Evolutionary conservation across 768 basidiomycete genomes (phyloP).

Genomic region (Candolleomyces aberdarensis): DNA sequence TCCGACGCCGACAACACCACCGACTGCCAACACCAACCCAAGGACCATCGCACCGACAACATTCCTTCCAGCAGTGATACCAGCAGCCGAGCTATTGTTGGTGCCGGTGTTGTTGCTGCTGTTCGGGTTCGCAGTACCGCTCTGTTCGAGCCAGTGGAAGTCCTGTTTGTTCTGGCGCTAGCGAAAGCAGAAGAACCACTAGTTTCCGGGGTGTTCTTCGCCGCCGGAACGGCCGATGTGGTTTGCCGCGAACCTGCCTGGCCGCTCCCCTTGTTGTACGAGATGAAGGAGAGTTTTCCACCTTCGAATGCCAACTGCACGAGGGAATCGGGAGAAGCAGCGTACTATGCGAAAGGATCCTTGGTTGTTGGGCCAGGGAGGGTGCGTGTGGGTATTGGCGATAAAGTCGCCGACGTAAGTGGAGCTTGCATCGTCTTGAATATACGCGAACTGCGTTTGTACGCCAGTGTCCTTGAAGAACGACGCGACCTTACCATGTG

Average conservation of each 20-base stretch:
- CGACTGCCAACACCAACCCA: no score
- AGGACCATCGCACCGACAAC: no score
- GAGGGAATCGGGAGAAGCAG: slow-evolving; percentile 56
- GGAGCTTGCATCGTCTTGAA: slow-evolving; percentile 68
- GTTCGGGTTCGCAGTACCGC: no score
- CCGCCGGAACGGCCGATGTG: not conserved
- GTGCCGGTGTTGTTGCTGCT: no score
- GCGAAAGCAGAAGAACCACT: no score
- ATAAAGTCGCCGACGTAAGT: slow-evolving; percentile 73
- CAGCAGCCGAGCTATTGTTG: no score
- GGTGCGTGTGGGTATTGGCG: slow-evolving; percentile 59
- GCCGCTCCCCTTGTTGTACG: slow-evolving; percentile 45
- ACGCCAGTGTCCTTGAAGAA: slow-evolving; percentile 61
- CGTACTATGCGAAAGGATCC: slow-evolving; percentile 60
- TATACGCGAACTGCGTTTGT: slow-evolving; percentile 71
- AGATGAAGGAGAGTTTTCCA: slow-evolving; percentile 59
- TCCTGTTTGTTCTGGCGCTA: no score
- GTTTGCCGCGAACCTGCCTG: not conserved
- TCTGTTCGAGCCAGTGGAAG: no score
- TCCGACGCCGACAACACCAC: no score
- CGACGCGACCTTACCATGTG: slow-evolving; percentile 65
- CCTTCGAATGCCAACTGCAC: slow-evolving; percentile 60
- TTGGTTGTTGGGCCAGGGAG: slow-evolving; percentile 59
- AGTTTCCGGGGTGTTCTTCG: not conserved
- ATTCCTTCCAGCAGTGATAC: no score